Evolutionary conservation across 129 eudicot genomes (phyloP).

Genomic region (Glebionis coronaria): DNA sequence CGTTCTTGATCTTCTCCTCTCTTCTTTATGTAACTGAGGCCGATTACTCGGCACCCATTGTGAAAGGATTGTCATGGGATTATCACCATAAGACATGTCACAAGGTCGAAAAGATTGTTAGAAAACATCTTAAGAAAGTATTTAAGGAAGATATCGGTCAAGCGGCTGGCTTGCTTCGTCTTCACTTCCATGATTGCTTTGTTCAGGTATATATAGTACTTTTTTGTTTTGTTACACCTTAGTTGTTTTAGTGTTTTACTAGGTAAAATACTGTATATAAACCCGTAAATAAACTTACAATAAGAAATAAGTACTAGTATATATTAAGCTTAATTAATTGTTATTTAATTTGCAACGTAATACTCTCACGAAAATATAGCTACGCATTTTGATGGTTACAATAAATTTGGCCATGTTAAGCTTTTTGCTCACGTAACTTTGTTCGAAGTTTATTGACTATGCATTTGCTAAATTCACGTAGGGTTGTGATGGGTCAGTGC

Average conservation of each 20-base stretch:
- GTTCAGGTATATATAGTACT: conserved; percentile 42
- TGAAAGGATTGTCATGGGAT: conserved; percentile 46
- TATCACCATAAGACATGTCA: conserved; percentile 46
- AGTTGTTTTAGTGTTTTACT: neutral
- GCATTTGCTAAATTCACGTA: neutral
- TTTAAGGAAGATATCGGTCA: conserved; percentile 49
- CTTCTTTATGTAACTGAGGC: conserved; percentile 29
- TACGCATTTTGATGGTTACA: too few species aligned
- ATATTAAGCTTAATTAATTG: neutral
- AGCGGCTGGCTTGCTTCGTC: conserved; percentile 74
- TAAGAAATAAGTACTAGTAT: too few species aligned
- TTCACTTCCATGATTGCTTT: conserved; percentile 70
- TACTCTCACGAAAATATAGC: too few species aligned
- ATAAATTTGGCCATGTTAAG: neutral
- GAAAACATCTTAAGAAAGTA: conserved; percentile 51
- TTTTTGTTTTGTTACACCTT: too few species aligned
- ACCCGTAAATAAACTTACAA: neutral
- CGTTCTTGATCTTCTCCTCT: conserved; percentile 29
- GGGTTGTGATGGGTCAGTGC: conserved; percentile 60
- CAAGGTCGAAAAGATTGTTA: conserved; percentile 39
- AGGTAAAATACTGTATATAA: neutral
- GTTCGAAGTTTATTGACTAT: neutral
- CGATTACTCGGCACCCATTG: conserved; percentile 34
- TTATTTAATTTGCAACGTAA: neutral
- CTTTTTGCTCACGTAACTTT: neutral